Evolutionary conservation across 2,329 filamentous ascomycete species (phyloP).

Genomic region (Ploettnerulaceae sp.): DNA sequence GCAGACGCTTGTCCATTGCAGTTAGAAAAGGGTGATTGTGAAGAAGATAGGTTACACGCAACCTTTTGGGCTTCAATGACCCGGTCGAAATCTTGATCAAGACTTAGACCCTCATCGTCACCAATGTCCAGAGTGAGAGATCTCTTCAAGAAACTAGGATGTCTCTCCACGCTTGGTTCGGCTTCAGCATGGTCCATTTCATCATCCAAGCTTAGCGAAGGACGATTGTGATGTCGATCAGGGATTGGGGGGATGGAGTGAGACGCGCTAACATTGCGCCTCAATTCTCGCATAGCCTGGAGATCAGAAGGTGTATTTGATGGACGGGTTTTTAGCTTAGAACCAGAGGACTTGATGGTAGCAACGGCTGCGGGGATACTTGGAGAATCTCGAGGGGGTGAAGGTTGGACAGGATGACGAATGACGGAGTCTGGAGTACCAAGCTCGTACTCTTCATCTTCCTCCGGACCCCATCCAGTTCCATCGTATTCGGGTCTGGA

Average conservation of each 20-base stretch:
- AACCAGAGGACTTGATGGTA: conserved; percentile 83
- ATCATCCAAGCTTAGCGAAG: conserved; percentile 44
- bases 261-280: conserved; percentile 77
- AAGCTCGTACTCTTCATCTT: conserved; percentile 50
- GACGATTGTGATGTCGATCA: conserved; percentile 52
- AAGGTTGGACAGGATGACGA: conserved; percentile 56
- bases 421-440: conserved; percentile 88
- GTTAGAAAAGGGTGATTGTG: conserved; percentile 20
- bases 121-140: conserved; percentile 74
- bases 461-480: conserved; percentile 51
- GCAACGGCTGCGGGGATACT: conserved; percentile 75
- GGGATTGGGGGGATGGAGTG: conserved; percentile 57
- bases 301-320: conserved; percentile 85
- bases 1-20: conserved; percentile 44
- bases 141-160: conserved; percentile 72
- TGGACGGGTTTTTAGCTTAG: conserved; percentile 80
- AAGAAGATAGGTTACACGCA: conserved; percentile 42
- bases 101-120: conserved; percentile 73
- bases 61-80: conserved; percentile 98
- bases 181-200: conserved; percentile 24
- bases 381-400: conserved; percentile 42
- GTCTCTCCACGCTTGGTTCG: conserved; percentile 41
- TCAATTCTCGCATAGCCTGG: conserved; percentile 76
- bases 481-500: conserved; percentile 62
- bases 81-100: conserved; percentile 89